A percentile compares a stretch with the other conserved stretches of the same genome.
Conservation (phyloP, 257 asterid genomes). For the Solanum pinnatisectum region DNA sequence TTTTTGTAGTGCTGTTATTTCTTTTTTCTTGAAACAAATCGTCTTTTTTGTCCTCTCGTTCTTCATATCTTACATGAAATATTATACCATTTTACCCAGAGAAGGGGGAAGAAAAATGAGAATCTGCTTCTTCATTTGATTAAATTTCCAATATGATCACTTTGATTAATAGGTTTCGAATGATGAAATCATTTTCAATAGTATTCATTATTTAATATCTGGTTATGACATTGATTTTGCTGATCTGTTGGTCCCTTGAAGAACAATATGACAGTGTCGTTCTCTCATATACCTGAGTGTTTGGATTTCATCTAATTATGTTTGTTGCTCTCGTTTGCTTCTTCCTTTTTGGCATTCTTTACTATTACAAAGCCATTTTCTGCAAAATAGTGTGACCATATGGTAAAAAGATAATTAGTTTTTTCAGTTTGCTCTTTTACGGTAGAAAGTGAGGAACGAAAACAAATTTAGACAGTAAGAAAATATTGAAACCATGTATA, state of each 20-base stretch:
- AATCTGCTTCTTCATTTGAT: not conserved
- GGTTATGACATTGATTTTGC: not conserved
- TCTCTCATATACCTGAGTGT: not conserved
- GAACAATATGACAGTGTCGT: not conserved
- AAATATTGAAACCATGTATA: not conserved
- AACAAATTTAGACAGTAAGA: not conserved
- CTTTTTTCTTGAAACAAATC: not conserved
- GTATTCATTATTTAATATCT: not conserved
- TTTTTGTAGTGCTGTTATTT: not conserved
- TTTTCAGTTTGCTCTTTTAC: not conserved
- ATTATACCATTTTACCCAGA: not conserved
- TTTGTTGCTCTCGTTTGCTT: not conserved
- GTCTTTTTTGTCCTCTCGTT: not conserved
- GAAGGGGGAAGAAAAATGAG: not conserved
- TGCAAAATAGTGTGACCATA: not conserved
- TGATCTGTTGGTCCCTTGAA: not conserved
- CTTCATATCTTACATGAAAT: not conserved
- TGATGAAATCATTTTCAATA: not conserved
- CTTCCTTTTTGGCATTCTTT: not conserved
- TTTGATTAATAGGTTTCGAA: not conserved
- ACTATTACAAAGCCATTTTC: not conserved
- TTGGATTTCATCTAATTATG: not conserved
- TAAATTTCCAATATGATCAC: not conserved
- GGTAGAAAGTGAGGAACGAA: not conserved
- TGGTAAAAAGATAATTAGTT: not conserved